Evolutionary conservation across 1,284 basidiomycete genomes (phyloP).

Genomic region (Leccinum pachyderme): DNA sequence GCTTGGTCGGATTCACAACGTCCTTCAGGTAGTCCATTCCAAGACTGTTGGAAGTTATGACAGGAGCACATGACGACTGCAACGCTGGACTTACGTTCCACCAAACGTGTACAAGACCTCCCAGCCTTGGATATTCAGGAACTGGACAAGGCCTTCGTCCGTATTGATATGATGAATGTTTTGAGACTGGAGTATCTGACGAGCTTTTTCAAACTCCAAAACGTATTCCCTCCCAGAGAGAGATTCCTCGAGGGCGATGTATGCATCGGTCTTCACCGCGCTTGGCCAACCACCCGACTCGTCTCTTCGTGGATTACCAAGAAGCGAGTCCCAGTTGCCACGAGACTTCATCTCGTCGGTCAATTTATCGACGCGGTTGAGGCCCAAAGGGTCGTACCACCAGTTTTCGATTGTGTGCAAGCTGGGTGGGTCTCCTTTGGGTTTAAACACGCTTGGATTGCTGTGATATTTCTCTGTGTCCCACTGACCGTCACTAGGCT

Average conservation of each 20-base stretch:
- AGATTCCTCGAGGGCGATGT: constrained; percentile 16
- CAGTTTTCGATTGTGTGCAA: constrained; percentile 39
- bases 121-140: constrained; percentile 38
- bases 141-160: constrained; percentile 32
- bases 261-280: constrained; percentile 19
- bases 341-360: constrained; percentile 34
- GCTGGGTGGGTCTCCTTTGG: constrained; percentile 23
- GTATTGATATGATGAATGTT: constrained; percentile 21
- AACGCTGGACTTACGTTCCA: constrained; percentile 35
- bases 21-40: constrained; percentile 47
- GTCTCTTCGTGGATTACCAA: constrained; percentile 21
- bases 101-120: constrained; percentile 40
- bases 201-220: constrained; percentile 23
- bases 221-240: constrained; percentile 19
- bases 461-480: constrained; percentile 31
- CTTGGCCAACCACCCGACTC: constrained; percentile 25
- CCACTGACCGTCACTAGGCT: constrained; percentile 41
- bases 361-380: constrained; percentile 40
- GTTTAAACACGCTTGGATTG: constrained; percentile 16
- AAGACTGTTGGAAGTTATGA: constrained; percentile 30
- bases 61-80: neutral
- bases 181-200: constrained; percentile 11
- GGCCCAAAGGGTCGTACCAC: constrained; percentile 39
- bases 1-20: constrained; percentile 38
- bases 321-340: constrained; percentile 27